Conservation (phyloP, 139 green algal species). For the Chlorella ohadii region DNA sequence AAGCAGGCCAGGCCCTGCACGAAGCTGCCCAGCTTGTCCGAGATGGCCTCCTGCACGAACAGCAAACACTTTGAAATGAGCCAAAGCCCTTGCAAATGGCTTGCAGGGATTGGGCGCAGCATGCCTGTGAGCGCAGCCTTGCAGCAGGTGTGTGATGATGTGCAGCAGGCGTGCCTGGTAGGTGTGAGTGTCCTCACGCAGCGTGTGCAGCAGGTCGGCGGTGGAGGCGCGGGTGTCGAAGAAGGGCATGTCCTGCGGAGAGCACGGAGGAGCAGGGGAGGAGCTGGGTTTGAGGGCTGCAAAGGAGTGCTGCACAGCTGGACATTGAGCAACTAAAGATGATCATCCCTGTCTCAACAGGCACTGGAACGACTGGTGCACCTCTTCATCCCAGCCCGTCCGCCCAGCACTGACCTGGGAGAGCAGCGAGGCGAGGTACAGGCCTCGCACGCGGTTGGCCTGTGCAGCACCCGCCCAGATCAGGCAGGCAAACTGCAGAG, state of each 20-base stretch:
- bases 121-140: too few relatives aligned
- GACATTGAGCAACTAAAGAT: too few relatives aligned
- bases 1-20: constrained; percentile 24
- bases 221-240: constrained; percentile 78
- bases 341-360: too few relatives aligned
- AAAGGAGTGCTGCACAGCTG: too few relatives aligned
- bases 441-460: constrained; percentile 37
- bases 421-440: constrained; percentile 70
- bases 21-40: constrained; percentile 21
- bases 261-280: too few relatives aligned
- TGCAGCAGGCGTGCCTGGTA: neutral
- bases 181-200: constrained; percentile 72
- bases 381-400: too few relatives aligned
- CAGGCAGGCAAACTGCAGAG: constrained; percentile 50
- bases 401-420: constrained; percentile 13
- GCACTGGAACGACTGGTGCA: too few relatives aligned
- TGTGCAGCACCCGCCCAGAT: constrained; percentile 39
- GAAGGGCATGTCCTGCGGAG: constrained; percentile 83
- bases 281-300: too few relatives aligned
- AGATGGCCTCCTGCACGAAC: constrained; percentile 11
- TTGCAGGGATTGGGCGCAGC: too few relatives aligned
- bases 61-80: too few relatives aligned
- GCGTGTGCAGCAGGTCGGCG: constrained; percentile 63
- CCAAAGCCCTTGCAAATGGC: too few relatives aligned
- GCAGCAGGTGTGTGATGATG: too few relatives aligned